Evolutionary conservation across 192 early-diverging fungal genomes (phyloP), one percentile per base, ranked within the genome.

Genomic region (Spinellus fusiger): DNA sequence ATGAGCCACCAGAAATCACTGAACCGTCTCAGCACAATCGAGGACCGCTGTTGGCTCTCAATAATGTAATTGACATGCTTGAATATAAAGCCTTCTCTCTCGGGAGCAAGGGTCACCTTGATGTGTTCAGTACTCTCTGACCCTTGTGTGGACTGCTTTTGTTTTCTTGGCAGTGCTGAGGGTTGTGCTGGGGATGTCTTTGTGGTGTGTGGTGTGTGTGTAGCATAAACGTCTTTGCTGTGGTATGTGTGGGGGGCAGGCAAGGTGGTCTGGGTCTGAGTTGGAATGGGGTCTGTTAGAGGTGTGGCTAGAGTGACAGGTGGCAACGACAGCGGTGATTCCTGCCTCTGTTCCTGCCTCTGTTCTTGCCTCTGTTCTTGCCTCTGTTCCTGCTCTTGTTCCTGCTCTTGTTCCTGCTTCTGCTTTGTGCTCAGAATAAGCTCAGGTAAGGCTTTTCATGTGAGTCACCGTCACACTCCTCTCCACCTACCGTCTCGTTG

Each of bases 1-100:
- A 84, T 78, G 40, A 96, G 75, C 92, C 92, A 94, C 75, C 86
- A 82, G 73, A 96, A 94, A 69, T 96, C 94, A 57, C 88, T 92
- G 68, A 92, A 96, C 64, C 94, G 81, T 22, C 94, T 84, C 26
- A 86, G 63, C 1, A 93, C 92, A 61, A 65, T 76, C 10, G 77
- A 77, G 28, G 68, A 69, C 13, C 75, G 77, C 22, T 73, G 67
- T 70, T 86, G 84, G n/a, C 84, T 88, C 28, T 89, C 84, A 29
- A 95, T 73, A 61, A 91, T 86, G 65, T 95, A 95, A 63, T 94
- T 95, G 12, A 89, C 86, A 64, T 93, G 90, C 62, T 93, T 95
- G 69, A 93, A 78, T 27, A 83, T 72, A 54, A 81, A 73, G 0
- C 80, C 84, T 51, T 79, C 76, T 55, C 75, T 70, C 31, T 71